Evolutionary conservation across 169 alveolate species (phyloP), one percentile per base, ranked within the genome.

Genomic region (Cryptosporidium sp.): DNA sequence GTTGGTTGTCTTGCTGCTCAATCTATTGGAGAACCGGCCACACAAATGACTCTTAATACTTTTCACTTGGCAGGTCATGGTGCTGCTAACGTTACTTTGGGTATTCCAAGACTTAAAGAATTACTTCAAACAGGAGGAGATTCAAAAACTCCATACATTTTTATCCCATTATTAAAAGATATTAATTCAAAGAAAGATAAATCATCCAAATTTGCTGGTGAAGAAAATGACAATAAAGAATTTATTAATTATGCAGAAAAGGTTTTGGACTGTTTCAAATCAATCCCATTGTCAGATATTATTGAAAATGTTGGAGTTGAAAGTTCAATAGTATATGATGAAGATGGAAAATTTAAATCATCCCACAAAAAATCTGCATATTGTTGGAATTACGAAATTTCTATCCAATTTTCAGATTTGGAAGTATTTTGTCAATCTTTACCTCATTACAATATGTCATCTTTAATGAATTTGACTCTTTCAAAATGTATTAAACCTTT

Each of bases 1-100:
- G 99, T 99, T 10, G 99, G 99, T 1, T 96, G 98, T 62, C 75
- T 98, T 33, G 99, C 99, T 1, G 99, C 99, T 3, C 99, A 98
- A 85, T 95, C 98, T 39, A 97, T 98, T 51, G 99, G 99, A 35
- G 99, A 99, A 85, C 99, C 99, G 0, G 98, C 99, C 37, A 99
- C 99, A 29, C 99, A 99, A 93, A 98, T 99, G 99, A 99, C 99
- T 9, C 93, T 99, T 70, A 99, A 99, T 93, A 99, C 99, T 31
- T 99, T 99, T 97, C 99, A 99, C 95, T 95, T 99, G 91, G 99
- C 99, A 3, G 99, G 99, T 1, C 99, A 97, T 87, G 99, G 99
- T 18, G 99, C 99, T 14, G 99, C 98, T 35, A 99, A 99, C 94
- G 99, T 99, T 51, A 99, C 99, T 5, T 93, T 99, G 91, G 99